Conservation (phyloP, 1,284 basidiomycete species). For the Apiotrichum domesticum region DNA sequence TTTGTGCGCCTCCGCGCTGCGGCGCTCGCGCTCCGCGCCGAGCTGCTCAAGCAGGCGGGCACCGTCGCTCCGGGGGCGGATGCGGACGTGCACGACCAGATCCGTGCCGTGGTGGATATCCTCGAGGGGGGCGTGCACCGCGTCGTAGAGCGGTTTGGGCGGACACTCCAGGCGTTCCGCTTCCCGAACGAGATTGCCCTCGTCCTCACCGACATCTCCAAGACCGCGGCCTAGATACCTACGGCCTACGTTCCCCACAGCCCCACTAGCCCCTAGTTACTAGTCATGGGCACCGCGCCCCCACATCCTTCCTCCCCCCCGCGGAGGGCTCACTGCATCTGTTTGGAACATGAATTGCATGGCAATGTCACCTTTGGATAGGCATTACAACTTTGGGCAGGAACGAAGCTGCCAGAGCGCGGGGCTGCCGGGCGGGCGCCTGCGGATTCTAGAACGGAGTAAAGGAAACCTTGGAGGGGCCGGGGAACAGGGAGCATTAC, state of each 20-base stretch:
- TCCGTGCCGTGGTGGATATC: constrained; percentile 4
- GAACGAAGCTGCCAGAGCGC: background rate
- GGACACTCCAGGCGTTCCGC: constrained; percentile 33
- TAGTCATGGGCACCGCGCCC: too few species aligned
- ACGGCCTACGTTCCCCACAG: too few species aligned
- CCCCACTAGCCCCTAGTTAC: too few species aligned
- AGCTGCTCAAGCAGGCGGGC: constrained; percentile 17
- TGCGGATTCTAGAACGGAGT: too few species aligned
- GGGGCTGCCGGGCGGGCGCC: too few species aligned
- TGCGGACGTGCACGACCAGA: constrained; percentile 8
- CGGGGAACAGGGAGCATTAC: too few species aligned
- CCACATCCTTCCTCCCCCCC: background rate
- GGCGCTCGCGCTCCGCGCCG: constrained; percentile 19
- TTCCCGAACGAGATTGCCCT: constrained; percentile 32
- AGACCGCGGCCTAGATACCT: constrained; percentile 7
- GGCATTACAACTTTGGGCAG: background rate
- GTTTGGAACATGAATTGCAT: constrained; percentile 11
- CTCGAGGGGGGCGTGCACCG: constrained; percentile 26
- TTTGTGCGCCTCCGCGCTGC: constrained; percentile 31
- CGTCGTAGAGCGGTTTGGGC: constrained; percentile 32
- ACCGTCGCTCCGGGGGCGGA: constrained; percentile 9
- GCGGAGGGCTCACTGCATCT: constrained; percentile 1
- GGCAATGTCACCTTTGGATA: constrained; percentile 1
- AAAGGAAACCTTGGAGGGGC: too few species aligned
- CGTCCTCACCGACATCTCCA: constrained; percentile 29